phyloP scores from a whole-genome alignment of 495 filamentous ascomycete genomes.

The Penicillium macrosclerotiorum region DNA sequence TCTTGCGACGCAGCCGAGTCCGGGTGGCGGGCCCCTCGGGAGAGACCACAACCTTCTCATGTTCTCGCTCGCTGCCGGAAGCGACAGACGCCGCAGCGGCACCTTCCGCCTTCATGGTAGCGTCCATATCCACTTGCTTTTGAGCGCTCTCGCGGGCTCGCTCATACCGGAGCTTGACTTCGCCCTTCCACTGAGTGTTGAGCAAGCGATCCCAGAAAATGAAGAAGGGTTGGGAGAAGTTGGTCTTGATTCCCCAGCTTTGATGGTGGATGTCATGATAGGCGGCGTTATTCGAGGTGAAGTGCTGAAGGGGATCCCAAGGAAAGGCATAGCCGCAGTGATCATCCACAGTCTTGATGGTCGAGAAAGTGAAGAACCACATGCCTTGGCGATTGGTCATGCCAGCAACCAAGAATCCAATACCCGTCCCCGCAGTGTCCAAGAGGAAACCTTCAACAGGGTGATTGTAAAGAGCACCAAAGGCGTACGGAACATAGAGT shows the following conservation, averaged over 20 bases:
- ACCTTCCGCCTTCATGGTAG: constrained; percentile 14
- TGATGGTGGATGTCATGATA: constrained; percentile 99
- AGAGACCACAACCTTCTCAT: constrained; percentile 27
- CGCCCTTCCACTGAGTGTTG: constrained; percentile 46
- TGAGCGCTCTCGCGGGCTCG: constrained; percentile 42
- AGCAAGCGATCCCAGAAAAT: constrained; percentile 52
- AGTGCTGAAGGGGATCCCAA: constrained; percentile 87
- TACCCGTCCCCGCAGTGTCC: constrained; percentile 80
- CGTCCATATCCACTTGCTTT: constrained; percentile 36
- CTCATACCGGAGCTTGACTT: constrained; percentile 45
- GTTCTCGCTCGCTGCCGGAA: constrained; percentile 14
- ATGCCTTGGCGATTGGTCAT: constrained; percentile 79
- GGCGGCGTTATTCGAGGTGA: constrained; percentile 88
- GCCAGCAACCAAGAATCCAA: constrained; percentile 74
- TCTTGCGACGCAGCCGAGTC: constrained; percentile 40
- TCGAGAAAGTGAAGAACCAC: constrained; percentile 78
- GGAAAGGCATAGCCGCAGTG: constrained; percentile 96
- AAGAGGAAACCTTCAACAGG: constrained; percentile 86
- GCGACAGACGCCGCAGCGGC: constrained; percentile 7
- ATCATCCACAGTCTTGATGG: constrained; percentile 95
- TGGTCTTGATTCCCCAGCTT: constrained; percentile 90
- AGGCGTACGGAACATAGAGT: constrained; percentile 95
- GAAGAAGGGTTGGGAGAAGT: constrained; percentile 54
- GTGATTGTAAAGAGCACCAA: constrained; percentile 95
- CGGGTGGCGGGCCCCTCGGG: constrained; percentile 30